Evolutionary conservation across 164 flowering plant genomes (phyloP).

Genomic region (Piper betle): DNA sequence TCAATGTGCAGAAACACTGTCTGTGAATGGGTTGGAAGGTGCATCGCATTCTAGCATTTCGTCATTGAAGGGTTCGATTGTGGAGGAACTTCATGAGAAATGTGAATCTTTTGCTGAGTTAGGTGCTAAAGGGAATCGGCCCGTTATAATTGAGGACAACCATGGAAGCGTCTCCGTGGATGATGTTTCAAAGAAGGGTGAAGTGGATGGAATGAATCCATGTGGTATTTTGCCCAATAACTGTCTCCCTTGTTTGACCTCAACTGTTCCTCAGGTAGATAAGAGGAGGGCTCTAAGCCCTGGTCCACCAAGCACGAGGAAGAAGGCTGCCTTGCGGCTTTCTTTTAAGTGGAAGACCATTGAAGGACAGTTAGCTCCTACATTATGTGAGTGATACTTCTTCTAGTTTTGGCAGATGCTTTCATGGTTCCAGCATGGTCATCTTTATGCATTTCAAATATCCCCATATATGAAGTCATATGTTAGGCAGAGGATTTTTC

Average conservation of each 20-base stretch:
- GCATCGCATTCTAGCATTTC: constrained; percentile 32
- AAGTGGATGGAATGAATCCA: constrained; percentile 38
- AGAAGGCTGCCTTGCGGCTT: constrained; percentile 45
- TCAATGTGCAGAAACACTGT: constrained; percentile 38
- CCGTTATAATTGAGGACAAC: constrained; percentile 47
- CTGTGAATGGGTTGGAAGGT: constrained; percentile 40
- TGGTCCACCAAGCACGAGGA: constrained; percentile 55
- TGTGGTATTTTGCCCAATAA: constrained; percentile 74
- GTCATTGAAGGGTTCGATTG: constrained; percentile 29
- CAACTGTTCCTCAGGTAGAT: constrained; percentile 54
- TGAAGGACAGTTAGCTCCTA: constrained; percentile 47
- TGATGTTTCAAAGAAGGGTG: constrained; percentile 36
- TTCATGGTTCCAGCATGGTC: background rate
- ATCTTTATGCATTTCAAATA: background rate
- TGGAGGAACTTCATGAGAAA: constrained; percentile 22
- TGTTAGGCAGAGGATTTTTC: background rate
- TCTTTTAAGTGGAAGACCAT: constrained; percentile 65
- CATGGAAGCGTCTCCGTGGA: constrained; percentile 26
- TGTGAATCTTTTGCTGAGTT: constrained; percentile 26
- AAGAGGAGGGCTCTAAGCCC: constrained; percentile 68
- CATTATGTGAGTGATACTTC: constrained; percentile 31
- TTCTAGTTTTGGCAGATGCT: background rate
- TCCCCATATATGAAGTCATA: background rate
- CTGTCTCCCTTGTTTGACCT: constrained; percentile 89
- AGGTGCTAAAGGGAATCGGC: constrained; percentile 23